These are phyloP conservation scores for Lachancea thermotolerans DNA, from an alignment of 805 yeast species.

Conservation along the genomic window DNA sequence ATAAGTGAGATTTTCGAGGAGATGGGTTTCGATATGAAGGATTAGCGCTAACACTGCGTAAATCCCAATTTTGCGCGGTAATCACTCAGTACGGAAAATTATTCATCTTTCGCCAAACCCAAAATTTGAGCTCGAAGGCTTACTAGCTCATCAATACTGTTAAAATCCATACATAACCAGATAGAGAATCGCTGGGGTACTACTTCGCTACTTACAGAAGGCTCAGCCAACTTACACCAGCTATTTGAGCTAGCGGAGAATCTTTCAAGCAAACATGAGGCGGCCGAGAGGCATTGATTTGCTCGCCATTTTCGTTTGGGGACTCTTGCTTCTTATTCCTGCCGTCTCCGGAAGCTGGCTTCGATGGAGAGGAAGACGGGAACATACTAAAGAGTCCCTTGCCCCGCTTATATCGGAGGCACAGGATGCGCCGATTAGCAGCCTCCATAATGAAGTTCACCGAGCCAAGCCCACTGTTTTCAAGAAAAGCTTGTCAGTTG, in stretches of 20 bases:
- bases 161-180: not conserved
- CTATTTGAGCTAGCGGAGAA: not conserved
- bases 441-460: constrained; percentile 2
- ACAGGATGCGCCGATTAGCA: not conserved
- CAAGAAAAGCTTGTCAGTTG: not conserved
- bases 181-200: not conserved
- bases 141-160: not conserved
- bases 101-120: not conserved
- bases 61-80: too few species aligned
- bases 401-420: not conserved
- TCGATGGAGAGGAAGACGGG: not conserved
- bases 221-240: not conserved
- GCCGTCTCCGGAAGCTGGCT: constrained; percentile 1
- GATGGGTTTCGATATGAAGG: constrained; percentile 35
- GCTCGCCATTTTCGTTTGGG: not conserved
- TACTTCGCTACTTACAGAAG: too few species aligned
- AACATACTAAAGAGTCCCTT: not conserved
- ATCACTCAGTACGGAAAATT: not conserved
- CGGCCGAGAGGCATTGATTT: constrained; percentile 4
- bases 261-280: constrained; percentile 1
- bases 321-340: not conserved
- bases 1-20: constrained; percentile 46
- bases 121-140: not conserved
- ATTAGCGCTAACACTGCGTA: constrained; percentile 2
- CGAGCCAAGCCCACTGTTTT: constrained; percentile 5